Percentiles rank a stretch among this genome's conserved stretches.
phyloP scores from a whole-genome alignment of 768 basidiomycete species.

The Xerocomellus chrysenteron region DNA sequence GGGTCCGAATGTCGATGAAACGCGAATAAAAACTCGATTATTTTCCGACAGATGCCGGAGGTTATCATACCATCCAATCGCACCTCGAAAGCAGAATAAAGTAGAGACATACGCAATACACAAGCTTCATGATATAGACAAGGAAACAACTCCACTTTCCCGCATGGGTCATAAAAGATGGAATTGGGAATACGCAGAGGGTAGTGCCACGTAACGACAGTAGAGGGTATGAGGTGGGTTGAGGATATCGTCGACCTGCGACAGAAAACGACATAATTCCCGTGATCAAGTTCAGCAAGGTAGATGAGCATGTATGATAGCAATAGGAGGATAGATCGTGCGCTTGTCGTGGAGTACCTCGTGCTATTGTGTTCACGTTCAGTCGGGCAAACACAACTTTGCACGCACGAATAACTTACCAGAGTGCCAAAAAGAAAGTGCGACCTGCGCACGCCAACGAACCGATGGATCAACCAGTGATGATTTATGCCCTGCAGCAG shows the following conservation, averaged over 20 bases:
- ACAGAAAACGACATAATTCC: slow-evolving; percentile 29
- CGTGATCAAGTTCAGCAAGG: slow-evolving; percentile 29
- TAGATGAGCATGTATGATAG: slow-evolving; percentile 35
- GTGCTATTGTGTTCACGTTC: slow-evolving; percentile 13
- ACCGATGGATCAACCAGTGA: slow-evolving; percentile 25
- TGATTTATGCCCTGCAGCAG: slow-evolving; percentile 63
- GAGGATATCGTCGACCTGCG: slow-evolving; percentile 34
- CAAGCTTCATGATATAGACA: slow-evolving; percentile 30
- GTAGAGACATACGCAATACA: slow-evolving; percentile 32
- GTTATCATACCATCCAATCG: slow-evolving; percentile 9
- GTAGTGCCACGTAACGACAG: slow-evolving; percentile 28
- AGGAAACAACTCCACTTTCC: slow-evolving; percentile 15
- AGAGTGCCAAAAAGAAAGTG: slow-evolving; percentile 25
- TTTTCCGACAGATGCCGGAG: slow-evolving; percentile 14
- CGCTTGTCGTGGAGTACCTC: slow-evolving; percentile 31
- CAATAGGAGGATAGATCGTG: slow-evolving; percentile 34
- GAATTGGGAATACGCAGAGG: slow-evolving; percentile 12
- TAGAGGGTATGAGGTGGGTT: slow-evolving; percentile 26
- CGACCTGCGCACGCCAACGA: slow-evolving; percentile 31
- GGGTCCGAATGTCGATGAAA: neutral
- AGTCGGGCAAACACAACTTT: neutral
- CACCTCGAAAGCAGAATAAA: slow-evolving; percentile 28
- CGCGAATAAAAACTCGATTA: slow-evolving; percentile 25
- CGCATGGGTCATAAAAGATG: slow-evolving; percentile 3
- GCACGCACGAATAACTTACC: slow-evolving; percentile 13